Percentiles rank a stretch among this genome's conserved stretches.
Evolutionary conservation across 2,329 filamentous ascomycete species (phyloP).

Genomic region (Passalora sequoiae): DNA sequence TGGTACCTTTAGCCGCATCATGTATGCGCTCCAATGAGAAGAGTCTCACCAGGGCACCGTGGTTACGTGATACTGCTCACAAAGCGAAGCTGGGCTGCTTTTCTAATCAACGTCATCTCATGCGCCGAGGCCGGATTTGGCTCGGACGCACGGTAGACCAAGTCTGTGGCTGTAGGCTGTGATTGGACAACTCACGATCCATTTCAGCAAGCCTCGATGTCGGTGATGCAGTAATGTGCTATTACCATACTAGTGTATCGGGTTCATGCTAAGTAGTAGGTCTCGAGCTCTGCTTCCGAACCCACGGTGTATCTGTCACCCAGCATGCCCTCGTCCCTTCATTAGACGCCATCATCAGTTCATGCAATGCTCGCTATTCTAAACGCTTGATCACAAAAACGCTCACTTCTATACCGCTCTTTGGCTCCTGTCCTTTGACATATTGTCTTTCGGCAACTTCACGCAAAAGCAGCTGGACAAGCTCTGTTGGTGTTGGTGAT

Average conservation of each 20-base stretch:
- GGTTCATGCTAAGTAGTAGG: not conserved
- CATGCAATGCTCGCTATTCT: slow-evolving; percentile 18
- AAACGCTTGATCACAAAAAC: slow-evolving; percentile 43
- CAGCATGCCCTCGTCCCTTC: not conserved
- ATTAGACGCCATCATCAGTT: slow-evolving; percentile 3
- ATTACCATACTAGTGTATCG: slow-evolving; percentile 5
- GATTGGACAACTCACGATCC: not conserved
- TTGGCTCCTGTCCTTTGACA: slow-evolving; percentile 39
- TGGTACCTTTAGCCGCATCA: not conserved
- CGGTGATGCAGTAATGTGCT: not conserved
- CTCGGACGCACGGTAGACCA: not conserved
- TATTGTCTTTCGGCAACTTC: slow-evolving; percentile 52
- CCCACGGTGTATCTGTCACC: not conserved
- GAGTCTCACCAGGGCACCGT: slow-evolving; percentile 6
- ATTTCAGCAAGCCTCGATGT: slow-evolving; percentile 1
- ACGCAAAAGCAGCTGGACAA: slow-evolving; percentile 56
- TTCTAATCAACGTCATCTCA: slow-evolving; percentile 6
- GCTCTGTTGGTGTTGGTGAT: slow-evolving; percentile 43
- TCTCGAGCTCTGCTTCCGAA: not conserved
- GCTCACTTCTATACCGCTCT: slow-evolving; percentile 43
- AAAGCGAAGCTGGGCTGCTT: not conserved
- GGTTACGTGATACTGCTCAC: slow-evolving; percentile 7
- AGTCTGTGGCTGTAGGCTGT: not conserved
- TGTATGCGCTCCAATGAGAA: slow-evolving; percentile 9
- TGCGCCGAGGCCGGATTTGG: not conserved